Conservation (phyloP, 768 basidiomycete genomes). For the Mycena polygramma region DNA sequence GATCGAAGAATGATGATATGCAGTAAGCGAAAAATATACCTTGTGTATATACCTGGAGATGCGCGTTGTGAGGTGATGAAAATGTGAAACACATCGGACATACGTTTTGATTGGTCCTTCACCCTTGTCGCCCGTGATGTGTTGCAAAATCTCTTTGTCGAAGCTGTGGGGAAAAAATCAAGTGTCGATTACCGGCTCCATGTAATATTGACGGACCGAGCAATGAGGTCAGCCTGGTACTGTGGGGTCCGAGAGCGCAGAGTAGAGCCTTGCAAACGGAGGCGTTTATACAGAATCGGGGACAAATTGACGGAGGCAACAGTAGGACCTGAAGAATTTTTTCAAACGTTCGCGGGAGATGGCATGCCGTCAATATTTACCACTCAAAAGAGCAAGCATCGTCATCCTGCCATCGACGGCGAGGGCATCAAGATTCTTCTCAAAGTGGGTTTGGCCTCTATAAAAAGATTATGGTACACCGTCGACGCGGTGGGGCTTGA, state of each 20-base stretch:
- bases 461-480: neutral
- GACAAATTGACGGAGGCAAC: constrained; percentile 68
- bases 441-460: constrained; percentile 76
- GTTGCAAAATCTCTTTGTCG: constrained; percentile 62
- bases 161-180: constrained; percentile 56
- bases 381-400: constrained; percentile 74
- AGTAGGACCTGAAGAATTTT: constrained; percentile 57
- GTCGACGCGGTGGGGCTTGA: neutral
- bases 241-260: constrained; percentile 78
- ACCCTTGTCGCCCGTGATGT: constrained; percentile 71
- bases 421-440: constrained; percentile 76
- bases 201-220: constrained; percentile 54
- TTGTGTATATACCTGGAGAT: too few species aligned
- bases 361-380: constrained; percentile 51
- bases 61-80: too few species aligned
- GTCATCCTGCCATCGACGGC: constrained; percentile 84
- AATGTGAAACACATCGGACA: constrained; percentile 53
- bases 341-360: constrained; percentile 14
- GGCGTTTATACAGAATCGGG: constrained; percentile 85
- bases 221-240: constrained; percentile 83
- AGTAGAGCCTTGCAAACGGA: constrained; percentile 91
- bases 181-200: neutral
- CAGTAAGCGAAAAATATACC: too few species aligned
- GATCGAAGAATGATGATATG: constrained; percentile 13
- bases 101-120: constrained; percentile 76